A percentile compares a stretch with the other conserved stretches of the same genome.
These are phyloP conservation scores for Bruguiera gymnorhiza DNA, from an alignment of 345 rosid genomes.

Conservation along the genomic window DNA sequence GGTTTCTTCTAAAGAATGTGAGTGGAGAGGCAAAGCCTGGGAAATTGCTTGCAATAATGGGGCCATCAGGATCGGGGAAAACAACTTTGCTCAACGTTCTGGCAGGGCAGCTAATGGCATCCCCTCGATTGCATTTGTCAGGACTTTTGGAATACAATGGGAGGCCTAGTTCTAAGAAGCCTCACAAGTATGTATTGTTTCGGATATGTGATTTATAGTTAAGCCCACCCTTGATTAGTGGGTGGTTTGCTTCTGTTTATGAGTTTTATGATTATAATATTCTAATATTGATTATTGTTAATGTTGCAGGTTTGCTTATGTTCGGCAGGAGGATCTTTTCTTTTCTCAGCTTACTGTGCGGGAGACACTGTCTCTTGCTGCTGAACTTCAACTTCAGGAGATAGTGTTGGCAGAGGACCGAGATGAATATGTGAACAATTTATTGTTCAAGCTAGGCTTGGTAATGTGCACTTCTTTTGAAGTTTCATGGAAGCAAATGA, in stretches of 20 bases:
- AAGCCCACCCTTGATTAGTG: background rate
- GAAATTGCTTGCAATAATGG: conserved; percentile 89
- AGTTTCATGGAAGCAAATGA: background rate
- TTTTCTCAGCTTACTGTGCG: conserved; percentile 94
- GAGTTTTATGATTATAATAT: background rate
- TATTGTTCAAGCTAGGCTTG: conserved; percentile 79
- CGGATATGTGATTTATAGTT: conserved; percentile 3
- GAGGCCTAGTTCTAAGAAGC: conserved; percentile 49
- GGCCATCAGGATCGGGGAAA: conserved; percentile 98
- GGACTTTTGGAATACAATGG: conserved; percentile 96
- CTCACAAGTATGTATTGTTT: conserved; percentile 54
- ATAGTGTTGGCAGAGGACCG: conserved; percentile 67
- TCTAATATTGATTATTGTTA: conserved; percentile 7
- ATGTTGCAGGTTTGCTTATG: conserved; percentile 70
- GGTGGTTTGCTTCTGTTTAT: background rate
- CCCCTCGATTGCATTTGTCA: conserved; percentile 66
- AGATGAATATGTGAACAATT: conserved; percentile 73
- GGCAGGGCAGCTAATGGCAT: conserved; percentile 72
- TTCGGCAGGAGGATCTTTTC: conserved; percentile 94
- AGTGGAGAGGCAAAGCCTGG: conserved; percentile 95
- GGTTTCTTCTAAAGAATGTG: conserved; percentile 78
- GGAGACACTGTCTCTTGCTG: conserved; percentile 88
- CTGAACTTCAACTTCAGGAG: conserved; percentile 84
- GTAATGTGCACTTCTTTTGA: conserved; percentile 35
- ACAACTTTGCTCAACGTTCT: conserved; percentile 90